A percentile compares a stretch with the other conserved stretches of the same genome.
phyloP scores from a whole-genome alignment of 2,329 filamentous ascomycete genomes.

The Alternaria sp. region DNA sequence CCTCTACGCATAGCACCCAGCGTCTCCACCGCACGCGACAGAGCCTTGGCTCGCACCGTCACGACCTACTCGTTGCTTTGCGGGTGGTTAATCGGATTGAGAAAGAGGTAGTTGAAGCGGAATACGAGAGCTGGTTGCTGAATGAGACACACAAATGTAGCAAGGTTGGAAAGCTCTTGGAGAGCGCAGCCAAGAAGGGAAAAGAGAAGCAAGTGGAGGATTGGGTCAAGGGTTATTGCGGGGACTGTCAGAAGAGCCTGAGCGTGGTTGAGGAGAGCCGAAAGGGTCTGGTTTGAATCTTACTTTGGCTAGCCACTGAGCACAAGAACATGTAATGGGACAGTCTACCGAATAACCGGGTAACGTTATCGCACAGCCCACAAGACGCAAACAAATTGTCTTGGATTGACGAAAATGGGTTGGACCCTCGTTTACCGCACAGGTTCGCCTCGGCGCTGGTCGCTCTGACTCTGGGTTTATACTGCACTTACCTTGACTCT shows the following conservation, averaged over 20 bases:
- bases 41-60: slow-evolving; percentile 81
- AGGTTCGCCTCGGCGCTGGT: not conserved
- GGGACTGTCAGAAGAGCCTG: slow-evolving; percentile 62
- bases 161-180: slow-evolving; percentile 63
- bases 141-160: slow-evolving; percentile 81
- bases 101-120: slow-evolving; percentile 80
- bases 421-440: not conserved
- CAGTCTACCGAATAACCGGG: not conserved
- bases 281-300: slow-evolving; percentile 20
- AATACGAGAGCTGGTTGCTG: slow-evolving; percentile 92
- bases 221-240: slow-evolving; percentile 70
- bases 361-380: not conserved
- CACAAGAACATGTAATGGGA: not conserved
- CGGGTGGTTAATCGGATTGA: slow-evolving; percentile 90
- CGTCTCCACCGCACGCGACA: slow-evolving; percentile 81
- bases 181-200: slow-evolving; percentile 47
- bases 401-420: not conserved
- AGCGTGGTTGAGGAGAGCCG: slow-evolving; percentile 17
- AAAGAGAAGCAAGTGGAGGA: slow-evolving; percentile 58
- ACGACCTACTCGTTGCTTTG: slow-evolving; percentile 90
- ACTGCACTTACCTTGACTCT: not conserved
- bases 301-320: not conserved
- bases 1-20: slow-evolving; percentile 52
- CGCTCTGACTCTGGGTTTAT: not conserved
- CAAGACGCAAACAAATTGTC: not conserved